phyloP scores from a whole-genome alignment of 108 stramenopile species.

The Nannochloropsis salina region DNA sequence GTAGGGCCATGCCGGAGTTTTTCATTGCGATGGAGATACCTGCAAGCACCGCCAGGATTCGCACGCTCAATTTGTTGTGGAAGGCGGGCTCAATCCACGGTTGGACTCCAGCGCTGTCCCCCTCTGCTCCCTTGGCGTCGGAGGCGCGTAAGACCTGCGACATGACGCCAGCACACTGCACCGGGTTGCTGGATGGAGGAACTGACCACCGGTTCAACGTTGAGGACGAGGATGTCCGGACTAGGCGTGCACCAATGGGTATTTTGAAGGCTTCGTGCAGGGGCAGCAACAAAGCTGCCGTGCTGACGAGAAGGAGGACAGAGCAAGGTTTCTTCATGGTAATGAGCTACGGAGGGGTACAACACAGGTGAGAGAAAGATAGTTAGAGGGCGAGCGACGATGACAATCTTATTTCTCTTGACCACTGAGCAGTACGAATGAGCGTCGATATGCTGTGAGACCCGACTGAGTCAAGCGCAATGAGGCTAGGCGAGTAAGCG shows the following conservation, averaged over 20 bases:
- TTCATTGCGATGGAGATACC: not conserved
- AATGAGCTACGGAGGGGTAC: no score
- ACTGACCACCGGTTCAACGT: not conserved
- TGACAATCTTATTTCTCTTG: no score
- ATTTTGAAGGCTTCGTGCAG: not conserved
- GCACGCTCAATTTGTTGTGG: constrained; percentile 2
- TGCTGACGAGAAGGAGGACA: not conserved
- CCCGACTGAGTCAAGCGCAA: no score
- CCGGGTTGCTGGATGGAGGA: not conserved
- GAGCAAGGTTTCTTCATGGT: not conserved
- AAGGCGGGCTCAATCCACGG: constrained; percentile 8
- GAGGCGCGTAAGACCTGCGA: not conserved
- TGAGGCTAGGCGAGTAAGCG: no score
- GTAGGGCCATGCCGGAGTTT: not conserved
- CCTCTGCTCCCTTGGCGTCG: not conserved
- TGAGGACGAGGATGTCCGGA: not conserved
- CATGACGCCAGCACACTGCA: not conserved
- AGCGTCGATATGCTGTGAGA: no score
- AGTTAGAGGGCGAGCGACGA: no score
- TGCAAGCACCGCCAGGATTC: constrained; percentile 11
- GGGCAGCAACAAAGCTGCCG: not conserved
- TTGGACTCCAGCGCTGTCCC: not conserved
- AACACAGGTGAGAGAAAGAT: no score
- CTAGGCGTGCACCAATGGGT: constrained; percentile 3
- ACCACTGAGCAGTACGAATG: no score